A percentile compares a stretch with the other conserved stretches of the same genome.
Evolutionary conservation across 2,329 filamentous ascomycete species (phyloP).

Genomic region (Hypoxylon sp.): DNA sequence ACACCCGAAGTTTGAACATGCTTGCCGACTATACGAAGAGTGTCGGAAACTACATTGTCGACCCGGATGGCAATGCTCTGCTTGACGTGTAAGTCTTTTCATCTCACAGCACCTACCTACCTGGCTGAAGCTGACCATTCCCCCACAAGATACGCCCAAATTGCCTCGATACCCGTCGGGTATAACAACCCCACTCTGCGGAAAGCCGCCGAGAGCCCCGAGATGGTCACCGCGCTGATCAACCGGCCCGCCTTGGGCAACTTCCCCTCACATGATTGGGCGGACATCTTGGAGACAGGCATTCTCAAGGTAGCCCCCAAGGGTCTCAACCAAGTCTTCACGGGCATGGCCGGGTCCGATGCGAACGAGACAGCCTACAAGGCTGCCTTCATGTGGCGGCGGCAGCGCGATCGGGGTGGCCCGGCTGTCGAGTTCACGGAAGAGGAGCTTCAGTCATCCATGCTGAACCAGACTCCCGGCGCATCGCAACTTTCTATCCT

Average conservation of each 20-base stretch:
- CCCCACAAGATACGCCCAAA: constrained; percentile 81
- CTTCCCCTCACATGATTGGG: constrained; percentile 91
- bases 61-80: constrained; percentile 79
- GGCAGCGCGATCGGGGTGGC: constrained; percentile 85
- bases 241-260: constrained; percentile 92
- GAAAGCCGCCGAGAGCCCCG: constrained; percentile 78
- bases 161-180: constrained; percentile 91
- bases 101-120: not conserved
- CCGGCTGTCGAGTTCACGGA: constrained; percentile 82
- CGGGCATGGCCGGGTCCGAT: constrained; percentile 88
- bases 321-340: constrained; percentile 91
- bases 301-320: constrained; percentile 87
- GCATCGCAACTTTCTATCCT: constrained; percentile 86
- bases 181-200: constrained; percentile 89
- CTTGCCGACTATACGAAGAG: constrained; percentile 81
- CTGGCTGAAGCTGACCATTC: constrained; percentile 30
- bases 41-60: constrained; percentile 84
- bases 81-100: constrained; percentile 74
- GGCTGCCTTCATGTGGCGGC: constrained; percentile 93
- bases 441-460: constrained; percentile 80
- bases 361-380: constrained; percentile 97
- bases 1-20: constrained; percentile 89
- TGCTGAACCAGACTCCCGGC: constrained; percentile 85
- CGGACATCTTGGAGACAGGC: constrained; percentile 81
- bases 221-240: constrained; percentile 86